A percentile compares a stretch with the other conserved stretches of the same genome.
phyloP scores from a whole-genome alignment of 306 rosid genomes.

The Castanea sativa region DNA sequence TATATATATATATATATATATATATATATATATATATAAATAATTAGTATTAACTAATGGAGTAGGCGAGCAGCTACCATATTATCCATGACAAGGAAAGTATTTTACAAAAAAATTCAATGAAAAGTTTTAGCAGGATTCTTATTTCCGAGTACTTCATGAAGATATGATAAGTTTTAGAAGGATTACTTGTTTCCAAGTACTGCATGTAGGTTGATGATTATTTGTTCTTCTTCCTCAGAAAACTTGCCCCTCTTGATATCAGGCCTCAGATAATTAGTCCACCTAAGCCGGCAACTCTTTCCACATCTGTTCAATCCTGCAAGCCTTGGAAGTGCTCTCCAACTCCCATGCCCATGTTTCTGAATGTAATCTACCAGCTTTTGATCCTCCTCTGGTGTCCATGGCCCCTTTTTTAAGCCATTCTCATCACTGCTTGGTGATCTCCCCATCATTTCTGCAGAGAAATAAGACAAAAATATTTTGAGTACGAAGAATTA shows the following conservation, averaged over 20 bases:
- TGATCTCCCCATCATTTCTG: slow-evolving; percentile 30
- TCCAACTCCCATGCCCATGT: slow-evolving; percentile 83
- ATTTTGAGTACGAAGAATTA: neutral
- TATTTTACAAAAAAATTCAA: neutral
- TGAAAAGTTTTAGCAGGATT: neutral
- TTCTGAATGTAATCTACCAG: slow-evolving; percentile 46
- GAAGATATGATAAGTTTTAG: slow-evolving; percentile 21
- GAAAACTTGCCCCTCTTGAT: slow-evolving; percentile 77
- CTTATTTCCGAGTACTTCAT: slow-evolving; percentile 73
- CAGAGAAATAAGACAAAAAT: neutral
- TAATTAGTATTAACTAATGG: too few species aligned
- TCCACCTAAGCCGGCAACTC: slow-evolving; percentile 79
- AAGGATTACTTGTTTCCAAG: slow-evolving; percentile 70
- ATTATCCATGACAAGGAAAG: neutral
- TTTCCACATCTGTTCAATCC: slow-evolving; percentile 84
- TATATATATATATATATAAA: too few species aligned
- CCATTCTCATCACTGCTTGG: slow-evolving; percentile 22
- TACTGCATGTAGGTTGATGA: slow-evolving; percentile 60
- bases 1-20: neutral
- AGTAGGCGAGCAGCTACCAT: too few species aligned
- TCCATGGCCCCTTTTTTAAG: slow-evolving; percentile 53
- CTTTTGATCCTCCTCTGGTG: slow-evolving; percentile 41
- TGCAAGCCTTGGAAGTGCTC: slow-evolving; percentile 71
- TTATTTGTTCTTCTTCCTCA: slow-evolving; percentile 51
- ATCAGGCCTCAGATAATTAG: slow-evolving; percentile 74